Evolutionary conservation across 2,329 filamentous ascomycete species (phyloP).

Genomic region (Colletotrichum liriopes): DNA sequence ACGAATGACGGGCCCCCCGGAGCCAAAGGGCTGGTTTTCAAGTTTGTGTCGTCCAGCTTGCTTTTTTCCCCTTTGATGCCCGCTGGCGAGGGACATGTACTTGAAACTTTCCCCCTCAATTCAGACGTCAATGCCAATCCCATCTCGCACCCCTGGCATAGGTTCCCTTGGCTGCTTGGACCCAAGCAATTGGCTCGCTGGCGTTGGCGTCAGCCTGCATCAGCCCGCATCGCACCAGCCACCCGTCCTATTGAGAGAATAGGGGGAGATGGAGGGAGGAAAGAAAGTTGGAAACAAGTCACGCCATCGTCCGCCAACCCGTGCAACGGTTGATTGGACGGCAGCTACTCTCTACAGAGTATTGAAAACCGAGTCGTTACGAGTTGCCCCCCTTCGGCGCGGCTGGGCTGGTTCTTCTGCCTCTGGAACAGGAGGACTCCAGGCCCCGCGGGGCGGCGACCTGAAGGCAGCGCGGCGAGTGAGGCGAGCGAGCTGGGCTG

Average conservation of each 20-base stretch:
- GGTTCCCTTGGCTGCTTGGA: slow-evolving; percentile 21
- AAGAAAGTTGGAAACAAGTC: neutral
- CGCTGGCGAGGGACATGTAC: neutral
- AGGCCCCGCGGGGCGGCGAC: slow-evolving; percentile 2
- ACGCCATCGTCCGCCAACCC: slow-evolving; percentile 13
- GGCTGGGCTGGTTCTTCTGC: slow-evolving; percentile 22
- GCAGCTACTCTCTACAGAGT: neutral
- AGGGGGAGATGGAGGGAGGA: neutral
- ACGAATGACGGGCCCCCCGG: neutral
- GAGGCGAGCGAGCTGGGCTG: neutral
- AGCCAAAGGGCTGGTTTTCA: neutral
- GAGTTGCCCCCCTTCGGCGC: neutral
- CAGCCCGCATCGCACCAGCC: slow-evolving; percentile 1
- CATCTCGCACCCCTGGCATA: neutral
- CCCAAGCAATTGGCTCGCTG: slow-evolving; percentile 31
- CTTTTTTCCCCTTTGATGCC: slow-evolving; percentile 17
- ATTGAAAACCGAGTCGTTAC: neutral
- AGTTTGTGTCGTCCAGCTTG: neutral
- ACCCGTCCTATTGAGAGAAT: slow-evolving; percentile 13
- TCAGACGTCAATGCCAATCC: slow-evolving; percentile 4
- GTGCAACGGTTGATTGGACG: slow-evolving; percentile 31
- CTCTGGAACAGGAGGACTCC: slow-evolving; percentile 14
- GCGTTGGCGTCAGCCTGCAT: slow-evolving; percentile 25
- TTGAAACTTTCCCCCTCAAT: slow-evolving; percentile 8
- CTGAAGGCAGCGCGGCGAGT: neutral